Base-by-base conservation (phyloP, 2,329 filamentous ascomycete species). In the Laburnicola sp. region DNA sequence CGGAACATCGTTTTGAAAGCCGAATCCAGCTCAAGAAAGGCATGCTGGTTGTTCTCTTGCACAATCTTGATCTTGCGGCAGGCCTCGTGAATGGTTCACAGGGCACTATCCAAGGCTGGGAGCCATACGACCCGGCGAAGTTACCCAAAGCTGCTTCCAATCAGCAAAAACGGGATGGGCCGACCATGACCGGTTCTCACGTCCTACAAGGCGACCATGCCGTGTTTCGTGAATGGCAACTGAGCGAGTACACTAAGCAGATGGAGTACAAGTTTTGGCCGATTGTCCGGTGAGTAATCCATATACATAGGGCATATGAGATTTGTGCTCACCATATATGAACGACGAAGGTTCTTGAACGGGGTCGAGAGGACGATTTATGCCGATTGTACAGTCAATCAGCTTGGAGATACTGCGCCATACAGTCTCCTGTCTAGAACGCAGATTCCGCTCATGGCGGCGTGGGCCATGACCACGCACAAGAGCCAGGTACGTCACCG, bases 401-500 rank as follows among this genome's bases (percentile, higher is more conserved):
- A 80, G 45, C 54, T 81, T 0, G 80, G 80, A 1, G 69, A 76
- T 36, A 63, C 70, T 2, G 22, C 63, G 42, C 79, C 80, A 0
- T 79, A 78, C 53, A 78, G 74, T 28, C 58, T 79, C 0, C 62
- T 85, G 0, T 73, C 74, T 1, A 74, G 85, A n/a, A 83, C 83
- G 0, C 84, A 87, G 60, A 76, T 87, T 3, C 85, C 85, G 0
- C 73, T 87, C 0, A 69, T 77, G 0, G 74, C 82, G 0, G 84
- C 79, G 0, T 87, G 84, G 81, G 85, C 84, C 0, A 78, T n/a
- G n/a, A n/a, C n/a, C n/a, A n/a, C n/a, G n/a, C n/a, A n/a, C n/a
- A n/a, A n/a, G n/a, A n/a, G n/a, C n/a, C n/a, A n/a, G n/a, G n/a
- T n/a, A n/a, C n/a, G n/a, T n/a, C n/a, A n/a, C n/a, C n/a, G n/a